phyloP scores from a whole-genome alignment of 495 filamentous ascomycete species.

The Tuber brumale region DNA sequence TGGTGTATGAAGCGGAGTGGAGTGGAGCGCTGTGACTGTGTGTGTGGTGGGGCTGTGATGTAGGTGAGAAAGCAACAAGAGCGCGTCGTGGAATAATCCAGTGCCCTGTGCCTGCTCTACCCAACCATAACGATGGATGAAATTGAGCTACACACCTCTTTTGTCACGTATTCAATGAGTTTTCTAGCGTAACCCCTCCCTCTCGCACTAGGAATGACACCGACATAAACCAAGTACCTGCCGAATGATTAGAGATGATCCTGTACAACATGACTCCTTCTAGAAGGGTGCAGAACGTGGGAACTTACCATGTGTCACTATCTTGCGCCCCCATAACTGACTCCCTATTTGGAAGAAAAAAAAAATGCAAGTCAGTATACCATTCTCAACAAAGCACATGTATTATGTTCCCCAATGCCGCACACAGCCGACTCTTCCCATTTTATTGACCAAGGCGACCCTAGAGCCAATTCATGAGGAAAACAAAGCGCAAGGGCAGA shows the following conservation, averaged over 20 bases:
- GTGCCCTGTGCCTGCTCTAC: neutral
- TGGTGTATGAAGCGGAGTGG: neutral
- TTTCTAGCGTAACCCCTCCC: constrained; percentile 64
- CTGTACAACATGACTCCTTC: constrained; percentile 29
- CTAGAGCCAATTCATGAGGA: neutral
- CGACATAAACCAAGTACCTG: constrained; percentile 70
- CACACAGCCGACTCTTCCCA: neutral
- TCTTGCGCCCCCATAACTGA: constrained; percentile 55
- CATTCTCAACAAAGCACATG: constrained; percentile 9
- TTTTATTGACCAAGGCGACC: neutral
- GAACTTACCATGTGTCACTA: constrained; percentile 53
- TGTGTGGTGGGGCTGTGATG: neutral
- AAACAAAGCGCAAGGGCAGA: neutral
- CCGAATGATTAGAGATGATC: constrained; percentile 33
- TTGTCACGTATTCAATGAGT: constrained; percentile 60
- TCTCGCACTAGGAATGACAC: constrained; percentile 58
- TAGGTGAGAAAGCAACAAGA: constrained; percentile 4
- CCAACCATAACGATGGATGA: neutral
- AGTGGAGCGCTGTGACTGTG: neutral
- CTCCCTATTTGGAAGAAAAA: constrained; percentile 24
- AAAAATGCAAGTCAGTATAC: constrained; percentile 25
- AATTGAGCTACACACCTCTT: constrained; percentile 48
- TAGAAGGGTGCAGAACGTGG: constrained; percentile 29
- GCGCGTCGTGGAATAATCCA: constrained; percentile 13
- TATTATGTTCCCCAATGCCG: constrained; percentile 8